A percentile compares a stretch with the other conserved stretches of the same genome.
phyloP scores from a whole-genome alignment of 2,329 filamentous ascomycete genomes.

The Pyrenophora seminiperda region DNA sequence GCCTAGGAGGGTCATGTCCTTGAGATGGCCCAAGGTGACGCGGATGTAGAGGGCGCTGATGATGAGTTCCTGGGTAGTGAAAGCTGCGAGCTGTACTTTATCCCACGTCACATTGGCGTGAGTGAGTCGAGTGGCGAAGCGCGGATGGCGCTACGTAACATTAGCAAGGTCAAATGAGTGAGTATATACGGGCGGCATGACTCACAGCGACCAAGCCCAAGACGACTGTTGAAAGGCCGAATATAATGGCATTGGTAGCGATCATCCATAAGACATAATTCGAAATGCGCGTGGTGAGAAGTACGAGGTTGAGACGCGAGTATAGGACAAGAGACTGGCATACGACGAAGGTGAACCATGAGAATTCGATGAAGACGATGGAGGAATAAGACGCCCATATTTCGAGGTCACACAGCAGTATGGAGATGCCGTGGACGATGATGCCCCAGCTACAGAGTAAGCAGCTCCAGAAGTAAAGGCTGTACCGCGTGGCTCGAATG shows the following conservation, averaged over 20 bases:
- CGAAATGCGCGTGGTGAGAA: conserved; percentile 40
- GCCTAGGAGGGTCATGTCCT: conserved; percentile 22
- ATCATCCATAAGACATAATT: conserved; percentile 61
- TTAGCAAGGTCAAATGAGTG: conserved; percentile 7
- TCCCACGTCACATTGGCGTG: conserved; percentile 39
- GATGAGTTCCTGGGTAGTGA: conserved; percentile 48
- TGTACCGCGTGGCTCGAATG: conserved; percentile 45
- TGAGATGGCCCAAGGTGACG: conserved; percentile 54
- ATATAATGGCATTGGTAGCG: conserved; percentile 56
- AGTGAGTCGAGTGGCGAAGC: conserved; percentile 15
- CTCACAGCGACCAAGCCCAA: conserved; percentile 57
- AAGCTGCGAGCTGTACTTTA: conserved; percentile 48
- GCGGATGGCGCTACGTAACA: conserved; percentile 18
- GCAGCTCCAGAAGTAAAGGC: conserved; percentile 56
- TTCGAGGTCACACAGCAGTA: conserved; percentile 51
- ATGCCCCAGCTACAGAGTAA: conserved; percentile 37
- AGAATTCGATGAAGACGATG: conserved; percentile 55
- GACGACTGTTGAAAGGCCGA: conserved; percentile 59
- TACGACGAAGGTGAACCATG: conserved; percentile 63
- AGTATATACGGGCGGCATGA: neutral
- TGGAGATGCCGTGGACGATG: conserved; percentile 47
- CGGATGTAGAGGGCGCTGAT: conserved; percentile 56
- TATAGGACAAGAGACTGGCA: conserved; percentile 65
- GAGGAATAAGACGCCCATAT: conserved; percentile 48
- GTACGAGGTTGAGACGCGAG: conserved; percentile 63